A percentile compares a stretch with the other conserved stretches of the same genome.
phyloP scores from a whole-genome alignment of 2,329 filamentous ascomycete species.

The Aspergillus calidoustus region DNA sequence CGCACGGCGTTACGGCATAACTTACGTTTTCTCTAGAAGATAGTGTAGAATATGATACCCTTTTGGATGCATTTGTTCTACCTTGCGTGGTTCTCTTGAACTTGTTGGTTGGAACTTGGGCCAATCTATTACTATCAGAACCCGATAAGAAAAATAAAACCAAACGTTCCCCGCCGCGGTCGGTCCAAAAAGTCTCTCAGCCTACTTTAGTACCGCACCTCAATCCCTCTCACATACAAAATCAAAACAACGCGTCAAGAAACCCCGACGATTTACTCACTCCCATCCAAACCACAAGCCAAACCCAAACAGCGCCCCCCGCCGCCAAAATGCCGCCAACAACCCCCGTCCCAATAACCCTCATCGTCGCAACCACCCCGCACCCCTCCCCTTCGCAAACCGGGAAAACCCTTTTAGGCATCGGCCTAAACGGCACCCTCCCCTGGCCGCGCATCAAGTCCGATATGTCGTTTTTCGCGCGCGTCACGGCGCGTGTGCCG shows the following conservation, averaged over 20 bases:
- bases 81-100: not conserved
- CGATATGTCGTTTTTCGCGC: slow-evolving; percentile 95
- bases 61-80: not conserved
- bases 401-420: slow-evolving; percentile 82
- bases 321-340: not conserved
- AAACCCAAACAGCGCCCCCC: not conserved
- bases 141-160: slow-evolving; percentile 10
- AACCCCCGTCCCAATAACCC: slow-evolving; percentile 66
- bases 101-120: not conserved
- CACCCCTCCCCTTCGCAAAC: slow-evolving; percentile 61
- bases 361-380: slow-evolving; percentile 85
- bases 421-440: slow-evolving; percentile 76
- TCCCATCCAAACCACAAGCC: not conserved
- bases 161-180: not conserved
- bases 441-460: slow-evolving; percentile 88
- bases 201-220: no score
- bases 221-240: not conserved
- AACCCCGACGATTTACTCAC: not conserved
- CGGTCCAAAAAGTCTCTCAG: not conserved
- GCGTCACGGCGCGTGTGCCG: slow-evolving; percentile 72
- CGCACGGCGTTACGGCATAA: not conserved
- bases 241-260: not conserved
- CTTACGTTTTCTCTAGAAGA: not conserved
- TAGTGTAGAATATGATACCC: not conserved
- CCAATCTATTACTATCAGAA: not conserved